Evolutionary conservation across 768 basidiomycete genomes (phyloP), one percentile per base, ranked within the genome.

Genomic region (Mycena pura): DNA sequence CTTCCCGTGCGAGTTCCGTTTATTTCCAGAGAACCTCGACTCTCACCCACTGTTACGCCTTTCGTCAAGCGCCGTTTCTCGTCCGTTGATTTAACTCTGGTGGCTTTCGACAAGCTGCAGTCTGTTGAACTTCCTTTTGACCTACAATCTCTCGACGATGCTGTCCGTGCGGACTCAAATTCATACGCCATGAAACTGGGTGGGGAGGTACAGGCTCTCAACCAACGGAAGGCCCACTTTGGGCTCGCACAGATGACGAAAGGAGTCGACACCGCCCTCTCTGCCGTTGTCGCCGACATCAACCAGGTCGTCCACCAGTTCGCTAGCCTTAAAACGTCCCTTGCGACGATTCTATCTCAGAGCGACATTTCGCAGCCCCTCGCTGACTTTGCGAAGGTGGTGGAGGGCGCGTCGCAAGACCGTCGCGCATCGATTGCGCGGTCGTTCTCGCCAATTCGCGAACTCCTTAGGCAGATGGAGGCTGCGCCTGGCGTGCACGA

Each of bases 161-260:
- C 78, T 53, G 87, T 93, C 58, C 87, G 92, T 28, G 71, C 82
- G 13, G 87, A 92, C 70, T 83, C 83, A 43, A 92, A 94, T 70
- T 74, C 84, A n/a, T 86, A 85, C 66, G 76, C 86, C 47, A 85
- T 93, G 76, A 77, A 83, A 58, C 80, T 93, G 15, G 78, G 78
- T 4, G 86, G 85, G n/a, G 78, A 75, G 27, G 58, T 86, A 32
- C 84, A 86, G 52, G 71, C 69, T 10, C 71, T 93, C 29, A 72
- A 79, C 19, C 79, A 81, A 54, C 79, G 82, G 40, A 75, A 77
- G 14, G 73, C 77, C 28, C 82, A 84, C 62, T 73, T 90, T 57
- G 76, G 78, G 24, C 73, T 89, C 19, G 83, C 85, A 14, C 76
- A 75, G 31, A 77, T 86, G 64, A 86, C 87, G 5, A 85, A 80